Evolutionary conservation across 2,329 filamentous ascomycete species (phyloP), one percentile per base, ranked within the genome.

Genomic region (Apiospora koreana): DNA sequence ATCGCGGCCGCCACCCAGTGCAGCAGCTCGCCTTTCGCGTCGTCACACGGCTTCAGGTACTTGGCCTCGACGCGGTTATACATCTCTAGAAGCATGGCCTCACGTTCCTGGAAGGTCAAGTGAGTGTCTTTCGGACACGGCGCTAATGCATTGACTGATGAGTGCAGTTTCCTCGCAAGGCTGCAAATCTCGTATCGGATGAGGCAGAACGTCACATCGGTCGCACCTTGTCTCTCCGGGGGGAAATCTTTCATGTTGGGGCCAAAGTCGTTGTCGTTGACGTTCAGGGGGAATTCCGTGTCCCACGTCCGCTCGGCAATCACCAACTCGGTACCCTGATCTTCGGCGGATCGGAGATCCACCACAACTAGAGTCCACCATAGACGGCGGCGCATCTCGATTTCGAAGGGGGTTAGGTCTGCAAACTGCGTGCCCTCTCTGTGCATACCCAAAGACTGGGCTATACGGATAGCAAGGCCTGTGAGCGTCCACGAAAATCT

Each of bases 401-500:
- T 83, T 65, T 92, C 87, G 69, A 90, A 92, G 0, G 88, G 86
- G 0, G 84, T 84, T 1, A 92, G 75, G 16, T 86, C 84, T 5
- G 79, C 85, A 75, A 86, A 86, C 68, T 84, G 79, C 3, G 81
- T 81, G 18, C 87, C 86, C 58, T 92, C 90, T n/a, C 87, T 83
- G 69, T 90, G 87, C 43, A 89, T 80, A 0, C 87, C 87, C 31
- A 89, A 80, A 12, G 85, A 83, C 42, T 87, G 85, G 18, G 82
- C 86, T 76, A 89, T 87, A 7, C 87, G 81, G 23, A 89, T 86
- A n/a, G 87, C 85, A 1, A 92, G 83, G 0, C 89, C 90, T 0
- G 88, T 89, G 73, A 93, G 81, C 48, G 89, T 88, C 89, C 90
- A 92, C 6, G 88, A 84, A 3, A 89, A 88, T 4, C 84, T 76